A percentile compares a stretch with the other conserved stretches of the same genome.
phyloP scores from a whole-genome alignment of 441 rosid species.

The Kokia cookei region DNA sequence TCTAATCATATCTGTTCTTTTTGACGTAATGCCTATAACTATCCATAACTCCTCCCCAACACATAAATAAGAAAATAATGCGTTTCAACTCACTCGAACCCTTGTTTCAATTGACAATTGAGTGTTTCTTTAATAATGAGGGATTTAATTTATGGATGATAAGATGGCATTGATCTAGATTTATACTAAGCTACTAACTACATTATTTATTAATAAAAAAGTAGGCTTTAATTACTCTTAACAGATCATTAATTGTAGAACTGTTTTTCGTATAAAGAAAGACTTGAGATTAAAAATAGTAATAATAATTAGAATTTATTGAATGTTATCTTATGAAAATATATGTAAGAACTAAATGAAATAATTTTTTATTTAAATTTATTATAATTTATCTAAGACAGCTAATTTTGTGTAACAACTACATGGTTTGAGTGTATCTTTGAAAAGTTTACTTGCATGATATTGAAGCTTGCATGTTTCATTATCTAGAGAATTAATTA shows the following conservation, averaged over 20 bases:
- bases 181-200: no score
- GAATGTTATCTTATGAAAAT: no score
- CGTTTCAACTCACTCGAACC: accelerated
- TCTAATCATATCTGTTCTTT: no score
- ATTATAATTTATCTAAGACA: background rate
- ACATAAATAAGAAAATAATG: no score
- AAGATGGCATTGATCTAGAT: background rate
- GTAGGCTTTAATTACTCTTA: background rate
- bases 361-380: no score
- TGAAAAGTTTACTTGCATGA: background rate
- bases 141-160: background rate
- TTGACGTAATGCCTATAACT: no score
- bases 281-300: no score
- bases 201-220: background rate
- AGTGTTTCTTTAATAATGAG: background rate
- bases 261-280: no score
- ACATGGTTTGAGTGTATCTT: background rate
- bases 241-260: background rate
- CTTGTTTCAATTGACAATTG: accelerated
- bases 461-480: background rate
- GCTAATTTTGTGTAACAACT: background rate
- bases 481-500: background rate
- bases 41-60: accelerated
- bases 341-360: no score
- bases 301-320: no score